Evolutionary conservation across 2,329 filamentous ascomycete species (phyloP).

Genomic region (Phialophora expanda): DNA sequence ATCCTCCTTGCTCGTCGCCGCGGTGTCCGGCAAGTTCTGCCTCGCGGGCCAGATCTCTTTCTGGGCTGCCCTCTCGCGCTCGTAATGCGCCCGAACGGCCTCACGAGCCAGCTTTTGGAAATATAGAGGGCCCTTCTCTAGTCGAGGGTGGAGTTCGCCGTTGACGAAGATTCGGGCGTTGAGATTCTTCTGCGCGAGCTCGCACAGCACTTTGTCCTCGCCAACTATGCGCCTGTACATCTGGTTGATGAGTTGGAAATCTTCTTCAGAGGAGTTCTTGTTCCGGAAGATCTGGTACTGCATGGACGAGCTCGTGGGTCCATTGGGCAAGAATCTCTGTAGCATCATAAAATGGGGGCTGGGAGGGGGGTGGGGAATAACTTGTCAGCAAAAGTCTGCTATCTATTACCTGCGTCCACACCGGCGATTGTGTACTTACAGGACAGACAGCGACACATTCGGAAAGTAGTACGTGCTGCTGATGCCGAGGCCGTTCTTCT

Average conservation of each 20-base stretch:
- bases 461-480: conserved; percentile 38
- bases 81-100: conserved; percentile 54
- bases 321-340: conserved; percentile 64
- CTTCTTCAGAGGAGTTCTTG: conserved; percentile 62
- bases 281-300: conserved; percentile 68
- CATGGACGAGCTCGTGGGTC: conserved; percentile 60
- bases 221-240: conserved; percentile 69
- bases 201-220: conserved; percentile 68
- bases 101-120: conserved; percentile 61
- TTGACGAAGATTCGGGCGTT: conserved; percentile 66
- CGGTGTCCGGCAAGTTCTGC: conserved; percentile 30
- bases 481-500: conserved; percentile 27
- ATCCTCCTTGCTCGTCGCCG: conserved; percentile 34
- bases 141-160: conserved; percentile 65
- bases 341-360: conserved; percentile 69
- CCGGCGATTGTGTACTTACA: conserved; percentile 28
- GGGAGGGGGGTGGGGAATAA: background rate
- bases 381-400: background rate
- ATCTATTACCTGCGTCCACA: background rate
- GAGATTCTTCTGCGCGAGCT: conserved; percentile 64
- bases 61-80: conserved; percentile 53
- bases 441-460: conserved; percentile 35
- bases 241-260: conserved; percentile 63
- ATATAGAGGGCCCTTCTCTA: conserved; percentile 64
- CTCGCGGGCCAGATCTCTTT: conserved; percentile 59